Base-by-base conservation (phyloP, 2,329 filamentous ascomycete species). In the Ilyonectria sp. region DNA sequence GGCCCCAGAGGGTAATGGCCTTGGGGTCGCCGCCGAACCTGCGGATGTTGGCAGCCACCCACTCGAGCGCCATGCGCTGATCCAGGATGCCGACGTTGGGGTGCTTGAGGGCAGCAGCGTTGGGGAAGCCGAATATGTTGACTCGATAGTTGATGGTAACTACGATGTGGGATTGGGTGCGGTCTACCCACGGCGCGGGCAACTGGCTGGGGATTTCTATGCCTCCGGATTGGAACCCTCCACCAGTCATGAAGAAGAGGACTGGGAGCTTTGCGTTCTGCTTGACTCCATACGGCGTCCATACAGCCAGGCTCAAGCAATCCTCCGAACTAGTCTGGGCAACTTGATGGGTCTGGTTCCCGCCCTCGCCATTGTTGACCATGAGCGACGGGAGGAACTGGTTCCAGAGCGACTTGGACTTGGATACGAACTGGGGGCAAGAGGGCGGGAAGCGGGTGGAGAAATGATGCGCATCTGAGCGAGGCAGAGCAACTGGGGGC, bases 41-140 rank as follows among this genome's bases (percentile, higher is more conserved):
- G 9, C 73, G 80, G 23, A 87, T 84, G 71, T 89, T 87, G 49
- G 83, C 79, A 3, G 79, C 79, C 0, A 86, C 76, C 87, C 87
- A 89, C 74, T 88, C 83, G 0, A 89, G 73, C 0, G 85, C 86
- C 15, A 82, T 70, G 4, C 86, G 82, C 70, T 89, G 86, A 72
- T 90, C 86, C 1, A 83, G 79, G 4, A 88, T 75, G 1, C 84
- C 86, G 3, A 86, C 67, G 64, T 89, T 89, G 2, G 86, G 75
- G 26, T 68, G 72, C 4, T 85, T 55, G 0, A 79, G 66, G 1
- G 72, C 77, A 9, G 69, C 74, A 5, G 77, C 76, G 61, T 75
- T 77, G 57, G 77, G 77, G 57, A 75, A 78, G 19, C 78, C 78
- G 46, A 79, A 76, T 69, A 79, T 75, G 66, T 75, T 73, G 47